phyloP scores from a whole-genome alignment of 73 alveolate genomes.

The Paramecium primaurelia region DNA sequence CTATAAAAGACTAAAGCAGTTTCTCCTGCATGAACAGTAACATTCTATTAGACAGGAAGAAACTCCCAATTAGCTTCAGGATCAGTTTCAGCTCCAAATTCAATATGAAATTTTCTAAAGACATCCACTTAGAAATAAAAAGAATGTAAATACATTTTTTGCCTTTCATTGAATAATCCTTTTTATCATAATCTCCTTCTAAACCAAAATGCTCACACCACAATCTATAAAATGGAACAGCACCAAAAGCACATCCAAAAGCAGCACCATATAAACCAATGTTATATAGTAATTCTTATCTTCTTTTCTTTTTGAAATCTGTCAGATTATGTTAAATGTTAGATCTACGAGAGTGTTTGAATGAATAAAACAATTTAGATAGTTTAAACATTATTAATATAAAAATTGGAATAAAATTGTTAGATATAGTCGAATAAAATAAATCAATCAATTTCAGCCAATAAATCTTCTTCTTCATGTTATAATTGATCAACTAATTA shows the following conservation, averaged over 20 bases:
- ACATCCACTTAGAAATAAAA: conserved; percentile 52
- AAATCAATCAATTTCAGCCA: conserved; percentile 82
- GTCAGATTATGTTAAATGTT: neutral
- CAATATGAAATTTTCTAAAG: conserved; percentile 66
- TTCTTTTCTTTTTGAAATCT: conserved; percentile 38
- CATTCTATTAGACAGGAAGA: conserved; percentile 64
- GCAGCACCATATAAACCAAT: conserved; percentile 53
- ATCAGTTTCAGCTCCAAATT: conserved; percentile 72
- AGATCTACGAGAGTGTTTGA: neutral
- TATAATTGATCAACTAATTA: conserved; percentile 24
- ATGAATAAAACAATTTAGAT: neutral
- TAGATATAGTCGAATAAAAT: neutral
- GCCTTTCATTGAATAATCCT: conserved; percentile 63
- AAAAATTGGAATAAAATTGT: neutral
- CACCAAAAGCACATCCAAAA: conserved; percentile 58
- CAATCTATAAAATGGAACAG: conserved; percentile 59
- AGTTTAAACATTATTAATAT: neutral
- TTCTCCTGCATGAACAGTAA: conserved; percentile 83
- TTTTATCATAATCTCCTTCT: conserved; percentile 50
- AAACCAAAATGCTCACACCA: conserved; percentile 62
- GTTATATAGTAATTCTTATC: conserved; percentile 42
- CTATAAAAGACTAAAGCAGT: conserved; percentile 80
- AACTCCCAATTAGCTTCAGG: conserved; percentile 84
- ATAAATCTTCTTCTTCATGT: conserved; percentile 64
- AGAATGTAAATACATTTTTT: neutral